Base-by-base conservation (phyloP, 2,329 filamentous ascomycete genomes). In the Dichotomopilus funicola region DNA sequence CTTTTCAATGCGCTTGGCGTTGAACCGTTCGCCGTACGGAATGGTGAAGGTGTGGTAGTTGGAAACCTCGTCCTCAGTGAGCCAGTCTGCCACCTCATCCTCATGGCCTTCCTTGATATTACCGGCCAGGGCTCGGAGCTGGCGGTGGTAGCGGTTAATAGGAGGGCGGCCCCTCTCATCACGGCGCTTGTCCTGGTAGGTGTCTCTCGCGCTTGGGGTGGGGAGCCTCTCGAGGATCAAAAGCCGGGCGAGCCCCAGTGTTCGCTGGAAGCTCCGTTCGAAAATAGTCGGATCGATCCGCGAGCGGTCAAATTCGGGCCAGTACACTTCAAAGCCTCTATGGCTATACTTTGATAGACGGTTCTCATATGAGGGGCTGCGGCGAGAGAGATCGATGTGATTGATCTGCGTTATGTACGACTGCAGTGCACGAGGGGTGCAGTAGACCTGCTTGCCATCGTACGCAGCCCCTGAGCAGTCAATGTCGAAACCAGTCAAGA, bases 311-410 rank as follows among this genome's bases (percentile, higher is more conserved):
- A 95, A 75, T 8, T 83, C 76, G 1, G 86, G 79, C 84, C 88
- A 95, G 67, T 88, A 87, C 0, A 92, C 82, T 69, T 95, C 90
- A 61, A 95, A 95, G 12, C 89, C 88, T 44, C 89, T 78, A 65
- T 88, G 88, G 11, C 87, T 88, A 68, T 95, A 92, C 68, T 95
- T 95, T 12, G 88, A 89, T 10, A 95, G 77, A 8, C 90, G 84
- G 62, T 89, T 95, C 66, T 95, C 90, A 63, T 95, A 95, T 0
- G 89, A 94, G 0, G 89, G 89, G 13, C 88, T 92, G 43, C 90
- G 83, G 19, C 90, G 81, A 4, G 82, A 85, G 38, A 95, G 77
- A 65, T 95, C 90, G 57, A 95, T 78, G 3, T 85, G 85, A 64
- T 95, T 95, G 66, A 83, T 78, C 70, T 95, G 90, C 0, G 88